Conservation (phyloP, 129 eudicot genomes). For the Lactuca sativa region DNA sequence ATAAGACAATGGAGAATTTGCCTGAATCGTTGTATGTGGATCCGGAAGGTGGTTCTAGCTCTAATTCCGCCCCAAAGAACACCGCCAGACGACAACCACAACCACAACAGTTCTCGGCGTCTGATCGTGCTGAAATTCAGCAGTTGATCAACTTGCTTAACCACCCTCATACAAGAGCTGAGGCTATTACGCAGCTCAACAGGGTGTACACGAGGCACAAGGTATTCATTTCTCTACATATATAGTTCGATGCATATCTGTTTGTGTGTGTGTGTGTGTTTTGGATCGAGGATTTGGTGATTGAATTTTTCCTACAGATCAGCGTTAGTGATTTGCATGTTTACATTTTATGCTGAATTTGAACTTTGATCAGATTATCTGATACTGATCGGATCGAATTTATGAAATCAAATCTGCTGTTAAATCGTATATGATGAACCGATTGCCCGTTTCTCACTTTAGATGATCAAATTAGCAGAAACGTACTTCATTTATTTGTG, state of each 20-base stretch:
- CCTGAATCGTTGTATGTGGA: slow-evolving; percentile 21
- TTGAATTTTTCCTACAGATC: slow-evolving; percentile 5
- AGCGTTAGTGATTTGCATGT: neutral
- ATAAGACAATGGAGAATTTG: slow-evolving; percentile 18
- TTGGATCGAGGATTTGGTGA: neutral
- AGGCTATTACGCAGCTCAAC: slow-evolving; percentile 1
- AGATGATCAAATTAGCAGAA: neutral
- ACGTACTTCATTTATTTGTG: neutral
- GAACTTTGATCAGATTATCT: slow-evolving; percentile 2
- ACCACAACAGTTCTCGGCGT: neutral
- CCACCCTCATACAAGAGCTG: neutral
- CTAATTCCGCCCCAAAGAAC: neutral
- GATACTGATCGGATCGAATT: neutral
- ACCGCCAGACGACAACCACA: neutral
- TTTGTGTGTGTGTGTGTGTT: neutral
- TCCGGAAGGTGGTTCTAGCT: neutral
- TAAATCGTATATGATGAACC: neutral
- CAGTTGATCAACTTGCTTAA: slow-evolving; percentile 2
- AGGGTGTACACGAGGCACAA: neutral
- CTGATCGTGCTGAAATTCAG: neutral
- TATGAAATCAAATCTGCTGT: neutral
- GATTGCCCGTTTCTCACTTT: neutral
- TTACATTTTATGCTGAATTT: neutral
- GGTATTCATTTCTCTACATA: neutral
- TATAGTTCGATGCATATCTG: neutral